phyloP scores from a whole-genome alignment of 371 early-diverging fungal genomes.

The Saksenaea vasiformis region DNA sequence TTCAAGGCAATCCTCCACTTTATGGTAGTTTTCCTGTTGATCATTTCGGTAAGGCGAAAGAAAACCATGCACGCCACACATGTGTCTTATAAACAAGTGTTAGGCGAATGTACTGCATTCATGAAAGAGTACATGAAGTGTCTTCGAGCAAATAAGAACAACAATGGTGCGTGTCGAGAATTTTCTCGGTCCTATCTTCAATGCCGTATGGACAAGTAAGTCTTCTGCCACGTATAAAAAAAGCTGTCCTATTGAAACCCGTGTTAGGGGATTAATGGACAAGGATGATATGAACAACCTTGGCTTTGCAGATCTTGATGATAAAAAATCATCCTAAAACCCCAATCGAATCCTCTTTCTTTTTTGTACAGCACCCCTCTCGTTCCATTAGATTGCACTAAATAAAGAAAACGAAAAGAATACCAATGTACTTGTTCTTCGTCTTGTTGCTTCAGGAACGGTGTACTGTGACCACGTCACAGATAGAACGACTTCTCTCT shows the following conservation, averaged over 20 bases:
- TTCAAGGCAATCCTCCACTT: constrained; percentile 70
- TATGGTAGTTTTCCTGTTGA: constrained; percentile 84
- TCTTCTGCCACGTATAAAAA: neutral
- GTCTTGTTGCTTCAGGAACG: no score
- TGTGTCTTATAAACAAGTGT: neutral
- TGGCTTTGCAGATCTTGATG: constrained; percentile 60
- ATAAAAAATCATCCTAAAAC: neutral
- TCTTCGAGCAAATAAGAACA: constrained; percentile 67
- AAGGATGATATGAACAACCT: constrained; percentile 69
- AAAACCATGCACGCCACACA: neutral
- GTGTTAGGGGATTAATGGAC: constrained; percentile 67
- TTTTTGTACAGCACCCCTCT: no score
- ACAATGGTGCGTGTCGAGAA: constrained; percentile 70
- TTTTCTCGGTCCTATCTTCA: constrained; percentile 70
- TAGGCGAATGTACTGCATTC: constrained; percentile 72
- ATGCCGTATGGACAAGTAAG: constrained; percentile 85
- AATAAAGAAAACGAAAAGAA: no score
- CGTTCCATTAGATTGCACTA: no score
- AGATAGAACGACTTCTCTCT: neutral
- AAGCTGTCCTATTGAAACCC: neutral
- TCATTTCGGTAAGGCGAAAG: constrained; percentile 55
- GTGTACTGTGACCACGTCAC: no score
- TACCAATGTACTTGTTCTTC: no score
- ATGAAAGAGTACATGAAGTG: constrained; percentile 79
- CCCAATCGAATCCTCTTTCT: no score